A percentile compares a stretch with the other conserved stretches of the same genome.
Evolutionary conservation across 441 rosid species (phyloP).

Genomic region (Erodium trifolium): DNA sequence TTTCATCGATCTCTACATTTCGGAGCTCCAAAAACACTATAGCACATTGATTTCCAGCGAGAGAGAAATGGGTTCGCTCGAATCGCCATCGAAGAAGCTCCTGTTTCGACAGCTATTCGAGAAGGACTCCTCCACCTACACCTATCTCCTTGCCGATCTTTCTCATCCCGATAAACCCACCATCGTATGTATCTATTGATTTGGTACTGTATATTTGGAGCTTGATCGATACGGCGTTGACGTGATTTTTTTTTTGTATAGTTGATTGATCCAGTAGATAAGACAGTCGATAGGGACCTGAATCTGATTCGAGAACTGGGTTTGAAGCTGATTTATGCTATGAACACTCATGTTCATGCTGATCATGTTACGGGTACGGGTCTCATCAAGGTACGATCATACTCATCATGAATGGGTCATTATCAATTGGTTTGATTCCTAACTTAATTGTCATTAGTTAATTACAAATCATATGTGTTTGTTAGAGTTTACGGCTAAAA

Average conservation of each 20-base stretch:
- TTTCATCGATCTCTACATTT: slow-evolving; percentile 2
- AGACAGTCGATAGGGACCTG: slow-evolving; percentile 78
- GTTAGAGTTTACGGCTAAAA: no score
- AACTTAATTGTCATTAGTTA: no score
- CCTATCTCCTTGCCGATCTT: slow-evolving; percentile 88
- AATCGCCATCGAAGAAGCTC: slow-evolving; percentile 35
- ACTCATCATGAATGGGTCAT: no score
- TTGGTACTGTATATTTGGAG: no score
- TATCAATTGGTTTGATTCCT: no score
- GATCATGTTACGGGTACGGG: slow-evolving; percentile 97
- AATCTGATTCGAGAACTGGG: slow-evolving; percentile 59
- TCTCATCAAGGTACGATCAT: slow-evolving; percentile 45
- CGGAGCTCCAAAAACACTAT: background rate
- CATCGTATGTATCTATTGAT: slow-evolving; percentile 31
- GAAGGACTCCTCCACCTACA: slow-evolving; percentile 76
- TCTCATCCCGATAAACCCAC: slow-evolving; percentile 86
- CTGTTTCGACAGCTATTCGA: slow-evolving; percentile 88
- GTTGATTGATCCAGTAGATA: slow-evolving; percentile 95
- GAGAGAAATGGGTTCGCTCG: background rate
- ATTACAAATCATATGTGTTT: no score
- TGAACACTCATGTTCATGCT: slow-evolving; percentile 96
- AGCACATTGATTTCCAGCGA: no score
- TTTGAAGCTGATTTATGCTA: slow-evolving; percentile 63
- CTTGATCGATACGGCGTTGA: slow-evolving; percentile 3
- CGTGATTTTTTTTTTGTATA: slow-evolving; percentile 6